A percentile compares a stretch with the other conserved stretches of the same genome.
Conservation (phyloP, 2,329 filamentous ascomycete species). For the Trichoderma breve region DNA sequence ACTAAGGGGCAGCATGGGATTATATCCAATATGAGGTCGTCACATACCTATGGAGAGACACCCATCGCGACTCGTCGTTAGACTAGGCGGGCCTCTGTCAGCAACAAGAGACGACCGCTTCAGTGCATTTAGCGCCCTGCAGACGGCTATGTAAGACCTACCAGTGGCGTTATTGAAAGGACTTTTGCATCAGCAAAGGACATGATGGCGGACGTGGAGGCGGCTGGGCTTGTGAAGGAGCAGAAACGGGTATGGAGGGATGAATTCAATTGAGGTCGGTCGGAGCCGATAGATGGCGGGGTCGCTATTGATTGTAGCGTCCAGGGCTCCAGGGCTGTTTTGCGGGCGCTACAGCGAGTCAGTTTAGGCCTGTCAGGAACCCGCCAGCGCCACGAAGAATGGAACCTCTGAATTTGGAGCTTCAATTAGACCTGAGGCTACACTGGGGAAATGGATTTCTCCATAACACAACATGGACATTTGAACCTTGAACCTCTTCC, state of each 20-base stretch:
- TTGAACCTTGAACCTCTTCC: too few species aligned
- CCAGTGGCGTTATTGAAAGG: conserved; percentile 44
- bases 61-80: conserved; percentile 57
- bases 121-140: background rate
- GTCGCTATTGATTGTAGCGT: background rate
- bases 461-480: too few species aligned
- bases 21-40: background rate
- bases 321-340: background rate
- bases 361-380: background rate
- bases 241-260: background rate
- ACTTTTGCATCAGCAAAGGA: conserved; percentile 44
- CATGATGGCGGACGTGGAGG: conserved; percentile 32
- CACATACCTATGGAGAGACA: conserved; percentile 55
- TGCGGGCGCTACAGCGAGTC: background rate
- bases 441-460: background rate
- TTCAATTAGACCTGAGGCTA: background rate
- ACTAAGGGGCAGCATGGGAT: background rate
- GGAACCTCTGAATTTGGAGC: background rate
- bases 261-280: background rate
- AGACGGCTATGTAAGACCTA: conserved; percentile 27
- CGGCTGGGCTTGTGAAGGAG: background rate
- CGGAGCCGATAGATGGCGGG: background rate
- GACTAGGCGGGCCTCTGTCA: conserved; percentile 33
- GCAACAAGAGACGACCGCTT: background rate
- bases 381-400: background rate